Evolutionary conservation across 768 basidiomycete species (phyloP), one percentile per base, ranked within the genome.

Genomic region (Scleroderma bovista): DNA sequence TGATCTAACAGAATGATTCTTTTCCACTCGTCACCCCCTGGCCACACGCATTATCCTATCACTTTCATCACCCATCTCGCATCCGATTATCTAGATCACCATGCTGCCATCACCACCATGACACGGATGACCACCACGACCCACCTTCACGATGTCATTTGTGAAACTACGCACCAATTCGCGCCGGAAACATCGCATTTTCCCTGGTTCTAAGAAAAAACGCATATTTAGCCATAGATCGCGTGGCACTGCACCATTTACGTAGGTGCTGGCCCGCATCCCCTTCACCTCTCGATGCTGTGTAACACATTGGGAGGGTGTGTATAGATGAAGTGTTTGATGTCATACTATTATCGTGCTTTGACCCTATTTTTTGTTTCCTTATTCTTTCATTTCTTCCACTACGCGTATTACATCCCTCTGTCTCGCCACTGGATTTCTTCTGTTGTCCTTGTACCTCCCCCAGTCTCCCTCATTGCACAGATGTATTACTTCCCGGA

Each of bases 21-120:
- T 9, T 29, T 29, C 26, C 26, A 9, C 55, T 42, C 29, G 45
- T 39, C 33, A 41, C 37, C 32, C 24, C n/a, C 34, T 37, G 48
- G 32, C 36, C 32, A 48, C 43, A 51, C 44, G 49, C 48, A 51
- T 44, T 31, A 51, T 46, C 26, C 50, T 47, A 50, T 50, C 47
- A 52, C 40, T 51, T 46, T 47, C 48, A 62, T 55, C 51, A 12
- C n/a, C 47, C 48, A 62, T 54, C 51, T 13, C 4, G n/a, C 13
- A 6, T 36, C 34, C 13, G 34, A 36, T 12, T 36, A 13, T 13
- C 34, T 36, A 36, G 34, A 13, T 36, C 34, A 36, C 4, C n/a
- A 6, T n/a, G 4, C 12, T 12, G n/a, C n/a, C 13, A 36, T 12
- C 13, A 36, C 13, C 34, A 13, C 12, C 12, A 36, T 36, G 34